Base-by-base conservation (phyloP, 129 eudicot species). In the Logfia minima region DNA sequence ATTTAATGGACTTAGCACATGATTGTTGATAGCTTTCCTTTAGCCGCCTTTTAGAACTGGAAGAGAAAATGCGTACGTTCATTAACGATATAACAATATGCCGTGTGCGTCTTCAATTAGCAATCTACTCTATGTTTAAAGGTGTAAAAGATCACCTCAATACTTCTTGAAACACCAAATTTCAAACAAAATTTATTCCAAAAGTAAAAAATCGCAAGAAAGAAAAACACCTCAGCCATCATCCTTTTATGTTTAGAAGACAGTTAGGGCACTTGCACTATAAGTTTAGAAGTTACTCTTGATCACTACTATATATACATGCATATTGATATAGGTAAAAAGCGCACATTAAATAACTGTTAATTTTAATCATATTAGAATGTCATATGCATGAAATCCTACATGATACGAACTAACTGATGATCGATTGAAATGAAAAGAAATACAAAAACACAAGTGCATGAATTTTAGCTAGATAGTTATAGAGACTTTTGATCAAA, bases 401-500 rank as follows among this genome's bases (percentile, higher is more conserved):
- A 68, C 80, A 81, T 43, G 66, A 68, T 31, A 43, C 76, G 10
- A 67, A 68, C 80, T 75, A 81, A 41, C 53, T 3, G 56, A 71
- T 64, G 39, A 79, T 14, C 55, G 18, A 81, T 73, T 56, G 78
- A 75, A 58, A 64, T 43, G 17, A 71, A 80, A 66, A 37, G 63
- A 68, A 56, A 19, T 17, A 79, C 41, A 74, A 56, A 71, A 13
- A 4, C 22, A 74, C 37, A 80, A 13, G 37, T 80, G 70, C 80
- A 80, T 80, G 43, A 68, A 72, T 66, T 8, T 29, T 53, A 66
- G 67, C 64, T 74, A 80, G 79, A 80, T 74, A 80, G 84, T 56
- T 80, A 75, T 19, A 80, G 74, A 55, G 79, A 66, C 83, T 80
- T 72, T 37, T 66, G 75, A 73, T 75, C 75, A 74, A 80, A 66